Evolutionary conservation across 2,329 filamentous ascomycete genomes (phyloP), one percentile per base, ranked within the genome.

Genomic region (Xylaria polymorpha): DNA sequence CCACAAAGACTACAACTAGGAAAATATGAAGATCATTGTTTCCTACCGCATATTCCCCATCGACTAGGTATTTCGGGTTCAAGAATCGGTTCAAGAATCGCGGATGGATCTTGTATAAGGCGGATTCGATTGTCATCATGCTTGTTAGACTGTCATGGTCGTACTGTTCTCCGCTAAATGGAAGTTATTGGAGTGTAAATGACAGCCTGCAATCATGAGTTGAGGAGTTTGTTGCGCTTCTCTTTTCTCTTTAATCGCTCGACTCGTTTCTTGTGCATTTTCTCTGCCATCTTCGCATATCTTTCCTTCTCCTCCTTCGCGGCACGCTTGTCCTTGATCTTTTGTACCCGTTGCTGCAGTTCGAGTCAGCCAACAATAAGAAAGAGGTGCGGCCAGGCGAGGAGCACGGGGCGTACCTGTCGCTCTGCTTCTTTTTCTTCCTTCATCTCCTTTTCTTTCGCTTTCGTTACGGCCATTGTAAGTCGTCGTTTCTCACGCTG

Each of bases 181-280:
- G 20, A 53, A 65, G 44, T 8, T 55, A n/a, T 61, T 46, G 57
- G 25, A 12, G 44, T 32, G 59, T 35, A 22, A 39, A 32, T 41
- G 22, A 22, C 12, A n/a, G 63, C 35, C 25, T 39, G 20, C 15
- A 61, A 70, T 87, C 84, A 91, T 69, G 89, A 91, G 79, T 91
- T 90, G 76, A 92, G 79, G 79, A 94, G 83, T 84, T 95, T 96
- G 82, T 95, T 99, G 79, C 96, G 90, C 90, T 98, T 98, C 86
- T 99, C 96, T 81, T 94, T 92, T 79, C 94, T 89, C 90, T 94
- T 97, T 81, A 97, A 82, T 75, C 96, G 89, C 83, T 99, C 96
- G 14, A 98, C 91, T 70, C 94, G 88, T 87, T 97, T 98, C 82
- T 89, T 90, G 84, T 98, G 95, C 96, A 99, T 98, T 85, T 96